Percentiles rank a stretch among this genome's conserved stretches.
phyloP scores from a whole-genome alignment of 352 stramenopile genomes.

The Phytophthora litchii region DNA sequence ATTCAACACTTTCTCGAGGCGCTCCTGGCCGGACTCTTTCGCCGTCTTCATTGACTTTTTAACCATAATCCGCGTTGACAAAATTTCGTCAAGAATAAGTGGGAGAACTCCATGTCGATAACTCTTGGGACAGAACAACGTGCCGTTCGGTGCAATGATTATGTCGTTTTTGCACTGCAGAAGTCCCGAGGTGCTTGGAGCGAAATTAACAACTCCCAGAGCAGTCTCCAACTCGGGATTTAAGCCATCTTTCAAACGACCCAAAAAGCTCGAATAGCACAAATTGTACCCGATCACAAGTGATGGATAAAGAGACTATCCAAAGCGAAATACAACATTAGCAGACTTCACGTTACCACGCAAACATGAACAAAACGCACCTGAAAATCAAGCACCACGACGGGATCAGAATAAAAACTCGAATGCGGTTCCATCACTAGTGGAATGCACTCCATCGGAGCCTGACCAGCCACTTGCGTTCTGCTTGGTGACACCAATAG shows the following conservation, averaged over 20 bases:
- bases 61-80: conserved; percentile 97
- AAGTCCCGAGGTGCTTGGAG: conserved; percentile 48
- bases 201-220: conserved; percentile 69
- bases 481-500: conserved; percentile 82
- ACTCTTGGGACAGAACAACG: conserved; percentile 93
- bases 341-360: background rate
- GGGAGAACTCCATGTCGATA: conserved; percentile 96
- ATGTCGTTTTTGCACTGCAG: conserved; percentile 54
- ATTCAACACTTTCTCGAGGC: conserved; percentile 75
- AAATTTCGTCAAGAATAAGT: conserved; percentile 95
- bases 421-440: conserved; percentile 96
- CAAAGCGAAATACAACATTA: background rate
- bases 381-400: conserved; percentile 99
- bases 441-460: conserved; percentile 93
- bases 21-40: conserved; percentile 70
- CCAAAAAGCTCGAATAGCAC: conserved; percentile 97
- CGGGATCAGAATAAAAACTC: conserved; percentile 95
- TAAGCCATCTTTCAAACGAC: conserved; percentile 88
- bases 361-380: conserved; percentile 23
- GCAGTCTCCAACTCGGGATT: conserved; percentile 67
- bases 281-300: conserved; percentile 99
- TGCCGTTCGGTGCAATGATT: conserved; percentile 93
- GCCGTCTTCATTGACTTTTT: conserved; percentile 96
- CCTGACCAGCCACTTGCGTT: conserved; percentile 87
- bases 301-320: conserved; percentile 98